Percentiles rank a stretch among this genome's conserved stretches.
These are phyloP conservation scores for Anthracocystis setariae DNA, from an alignment of 1,284 basidiomycete species.

Conservation along the genomic window DNA sequence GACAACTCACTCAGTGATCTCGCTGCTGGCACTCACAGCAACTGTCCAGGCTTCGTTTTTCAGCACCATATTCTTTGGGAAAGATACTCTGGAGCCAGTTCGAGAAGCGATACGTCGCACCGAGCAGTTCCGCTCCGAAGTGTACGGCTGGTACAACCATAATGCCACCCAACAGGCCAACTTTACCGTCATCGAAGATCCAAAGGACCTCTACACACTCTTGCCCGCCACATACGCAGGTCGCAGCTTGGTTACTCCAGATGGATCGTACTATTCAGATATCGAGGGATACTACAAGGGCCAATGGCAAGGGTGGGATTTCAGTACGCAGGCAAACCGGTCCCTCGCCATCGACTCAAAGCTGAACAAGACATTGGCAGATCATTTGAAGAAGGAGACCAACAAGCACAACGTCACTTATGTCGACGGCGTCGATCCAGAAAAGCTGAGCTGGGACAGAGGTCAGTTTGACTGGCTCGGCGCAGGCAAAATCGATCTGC, in stretches of 20 bases:
- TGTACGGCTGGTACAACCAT: conserved; percentile 34
- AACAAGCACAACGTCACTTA: conserved; percentile 4
- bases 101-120: conserved; percentile 26
- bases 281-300: conserved; percentile 47
- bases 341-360: conserved; percentile 26
- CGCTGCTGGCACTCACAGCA: conserved; percentile 4
- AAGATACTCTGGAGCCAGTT: conserved; percentile 34
- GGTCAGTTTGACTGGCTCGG: conserved; percentile 33
- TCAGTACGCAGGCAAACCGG: conserved; percentile 24
- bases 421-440: conserved; percentile 12
- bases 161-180: conserved; percentile 38
- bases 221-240: conserved; percentile 17
- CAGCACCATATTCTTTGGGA: conserved; percentile 23
- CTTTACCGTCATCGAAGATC: conserved; percentile 34
- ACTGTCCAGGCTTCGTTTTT: conserved; percentile 11
- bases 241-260: conserved; percentile 12
- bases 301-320: conserved; percentile 41
- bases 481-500: conserved; percentile 22
- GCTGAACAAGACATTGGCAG: conserved; percentile 17
- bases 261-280: conserved; percentile 34
- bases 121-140: conserved; percentile 24
- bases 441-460: conserved; percentile 8
- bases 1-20: not conserved
- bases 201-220: conserved; percentile 18
- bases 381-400: not conserved